phyloP scores from a whole-genome alignment of 208 protist species.

The Leishmania gerbilli region DNA sequence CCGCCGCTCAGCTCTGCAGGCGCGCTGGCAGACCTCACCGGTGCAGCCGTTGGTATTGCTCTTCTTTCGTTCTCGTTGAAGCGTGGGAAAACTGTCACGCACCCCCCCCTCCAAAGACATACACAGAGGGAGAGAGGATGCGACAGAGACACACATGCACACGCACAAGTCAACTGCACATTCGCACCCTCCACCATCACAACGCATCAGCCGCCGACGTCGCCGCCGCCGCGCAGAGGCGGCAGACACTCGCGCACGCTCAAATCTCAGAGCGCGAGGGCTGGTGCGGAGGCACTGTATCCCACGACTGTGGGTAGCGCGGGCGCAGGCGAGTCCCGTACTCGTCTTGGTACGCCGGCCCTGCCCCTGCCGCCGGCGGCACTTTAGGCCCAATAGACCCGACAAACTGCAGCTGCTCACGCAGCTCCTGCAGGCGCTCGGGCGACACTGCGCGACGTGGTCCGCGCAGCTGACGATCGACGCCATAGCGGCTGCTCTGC shows the following conservation, averaged over 20 bases:
- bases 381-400: slow-evolving; percentile 4
- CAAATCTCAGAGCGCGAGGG: slow-evolving; percentile 55
- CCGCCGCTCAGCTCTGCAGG: too few relatives aligned
- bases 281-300: slow-evolving; percentile 84
- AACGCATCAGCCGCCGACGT: too few relatives aligned
- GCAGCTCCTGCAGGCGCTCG: slow-evolving; percentile 57
- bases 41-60: not conserved
- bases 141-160: slow-evolving; percentile 10
- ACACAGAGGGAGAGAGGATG: not conserved
- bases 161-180: not conserved
- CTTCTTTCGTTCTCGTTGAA: not conserved
- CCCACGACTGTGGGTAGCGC: slow-evolving; percentile 85
- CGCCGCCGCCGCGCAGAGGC: too few relatives aligned
- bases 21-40: too few relatives aligned
- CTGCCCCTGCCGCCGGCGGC: not conserved
- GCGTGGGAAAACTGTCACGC: not conserved
- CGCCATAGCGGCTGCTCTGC: slow-evolving; percentile 34
- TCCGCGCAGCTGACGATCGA: slow-evolving; percentile 38
- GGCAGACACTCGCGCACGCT: slow-evolving; percentile 11
- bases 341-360: slow-evolving; percentile 46
- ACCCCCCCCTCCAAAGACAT: not conserved
- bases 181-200: too few relatives aligned
- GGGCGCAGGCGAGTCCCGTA: slow-evolving; percentile 80
- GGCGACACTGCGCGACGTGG: slow-evolving; percentile 49
- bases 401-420: slow-evolving; percentile 60